Conservation (phyloP, 306 rosid genomes). For the Quercus rubra region DNA sequence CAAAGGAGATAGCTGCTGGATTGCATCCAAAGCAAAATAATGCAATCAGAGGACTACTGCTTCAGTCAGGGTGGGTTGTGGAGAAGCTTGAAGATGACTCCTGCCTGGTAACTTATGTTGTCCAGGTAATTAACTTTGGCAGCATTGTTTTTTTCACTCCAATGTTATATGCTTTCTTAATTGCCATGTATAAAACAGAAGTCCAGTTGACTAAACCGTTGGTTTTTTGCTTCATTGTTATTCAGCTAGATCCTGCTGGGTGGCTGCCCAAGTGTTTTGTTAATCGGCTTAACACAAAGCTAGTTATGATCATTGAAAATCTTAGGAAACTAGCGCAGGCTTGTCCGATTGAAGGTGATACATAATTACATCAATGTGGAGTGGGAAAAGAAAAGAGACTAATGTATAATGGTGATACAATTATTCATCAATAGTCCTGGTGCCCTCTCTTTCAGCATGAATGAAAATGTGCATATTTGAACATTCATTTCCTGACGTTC, state of each 20-base stretch:
- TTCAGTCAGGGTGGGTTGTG: constrained; percentile 92
- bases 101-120: constrained; percentile 77
- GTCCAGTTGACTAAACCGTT: neutral
- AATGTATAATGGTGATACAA: constrained; percentile 2
- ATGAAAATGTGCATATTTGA: neutral
- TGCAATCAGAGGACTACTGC: constrained; percentile 75
- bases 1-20: constrained; percentile 88
- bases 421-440: neutral
- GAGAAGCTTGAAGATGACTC: constrained; percentile 78
- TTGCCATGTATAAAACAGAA: neutral
- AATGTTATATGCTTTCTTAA: neutral
- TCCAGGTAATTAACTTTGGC: constrained; percentile 48
- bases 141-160: neutral
- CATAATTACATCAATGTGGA: constrained; percentile 25
- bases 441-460: neutral
- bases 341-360: constrained; percentile 41
- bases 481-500: neutral
- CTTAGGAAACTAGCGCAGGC: constrained; percentile 68
- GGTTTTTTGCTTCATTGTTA: neutral
- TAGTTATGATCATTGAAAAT: constrained; percentile 83
- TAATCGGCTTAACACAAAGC: constrained; percentile 69
- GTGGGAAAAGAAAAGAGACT: constrained; percentile 1
- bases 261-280: constrained; percentile 93
- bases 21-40: constrained; percentile 75
- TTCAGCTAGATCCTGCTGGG: constrained; percentile 88